Conservation (phyloP, 768 basidiomycete genomes). For the Tricholoma bakamatsutake region DNA sequence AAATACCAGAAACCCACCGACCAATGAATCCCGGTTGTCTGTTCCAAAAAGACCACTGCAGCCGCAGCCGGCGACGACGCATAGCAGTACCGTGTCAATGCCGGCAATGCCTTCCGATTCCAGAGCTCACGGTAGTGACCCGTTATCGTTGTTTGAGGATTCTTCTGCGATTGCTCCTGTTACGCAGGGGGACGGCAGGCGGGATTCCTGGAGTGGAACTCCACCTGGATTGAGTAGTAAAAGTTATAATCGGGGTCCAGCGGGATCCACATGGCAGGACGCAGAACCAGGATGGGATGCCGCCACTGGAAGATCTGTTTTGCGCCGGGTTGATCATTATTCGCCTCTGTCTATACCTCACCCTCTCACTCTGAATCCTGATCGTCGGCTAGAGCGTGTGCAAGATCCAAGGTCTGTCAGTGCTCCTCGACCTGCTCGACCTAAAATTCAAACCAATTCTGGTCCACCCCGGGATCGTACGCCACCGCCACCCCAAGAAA, state of each 20-base stretch:
- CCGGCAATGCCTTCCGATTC: not conserved
- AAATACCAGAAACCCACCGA: not conserved
- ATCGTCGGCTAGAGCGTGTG: not conserved
- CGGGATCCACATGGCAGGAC: not conserved
- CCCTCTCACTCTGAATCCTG: no score
- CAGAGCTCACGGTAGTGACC: not conserved
- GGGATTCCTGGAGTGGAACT: not conserved
- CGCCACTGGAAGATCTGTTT: not conserved
- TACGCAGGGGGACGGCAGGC: slow-evolving; percentile 7
- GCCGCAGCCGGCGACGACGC: not conserved
- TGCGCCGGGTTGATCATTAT: slow-evolving; percentile 10
- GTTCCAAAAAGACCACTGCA: not conserved
- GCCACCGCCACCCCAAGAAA: not conserved
- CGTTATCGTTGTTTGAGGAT: not conserved
- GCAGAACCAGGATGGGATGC: not conserved
- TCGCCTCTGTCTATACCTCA: slow-evolving; percentile 3
- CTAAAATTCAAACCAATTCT: not conserved
- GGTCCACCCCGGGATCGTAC: not conserved
- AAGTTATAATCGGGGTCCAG: not conserved
- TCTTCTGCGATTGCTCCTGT: slow-evolving; percentile 9
- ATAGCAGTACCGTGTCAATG: not conserved
- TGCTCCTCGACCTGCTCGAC: not conserved
- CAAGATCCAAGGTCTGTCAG: not conserved
- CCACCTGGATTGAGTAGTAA: not conserved
- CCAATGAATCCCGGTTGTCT: not conserved